Evolutionary conservation across 257 asterid genomes (phyloP).

Genomic region (Solanum pimpinellifolium): DNA sequence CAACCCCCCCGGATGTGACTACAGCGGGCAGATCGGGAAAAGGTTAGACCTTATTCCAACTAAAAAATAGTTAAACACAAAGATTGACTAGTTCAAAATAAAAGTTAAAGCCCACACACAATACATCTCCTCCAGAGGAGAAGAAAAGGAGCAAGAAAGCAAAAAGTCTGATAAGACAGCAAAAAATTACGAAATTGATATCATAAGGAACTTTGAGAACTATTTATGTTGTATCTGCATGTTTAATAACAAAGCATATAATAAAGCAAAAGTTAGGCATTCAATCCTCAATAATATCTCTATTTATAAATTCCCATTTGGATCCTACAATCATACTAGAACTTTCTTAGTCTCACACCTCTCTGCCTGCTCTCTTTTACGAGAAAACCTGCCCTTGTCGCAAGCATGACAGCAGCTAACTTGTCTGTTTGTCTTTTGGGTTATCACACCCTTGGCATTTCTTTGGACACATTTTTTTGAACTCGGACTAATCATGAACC

Average conservation of each 20-base stretch:
- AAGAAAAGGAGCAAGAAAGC: not conserved
- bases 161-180: not conserved
- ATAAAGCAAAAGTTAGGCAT: not conserved
- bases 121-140: not conserved
- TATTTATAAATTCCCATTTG: not conserved
- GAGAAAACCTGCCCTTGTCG: not conserved
- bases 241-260: not conserved
- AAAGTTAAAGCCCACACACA: not conserved
- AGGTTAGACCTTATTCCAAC: not conserved
- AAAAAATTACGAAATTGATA: not conserved
- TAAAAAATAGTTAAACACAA: not conserved
- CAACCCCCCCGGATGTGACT: conserved; percentile 84
- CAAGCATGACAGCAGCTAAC: not conserved
- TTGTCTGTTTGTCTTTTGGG: not conserved
- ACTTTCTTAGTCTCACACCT: not conserved
- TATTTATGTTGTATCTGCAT: not conserved
- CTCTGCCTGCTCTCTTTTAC: not conserved
- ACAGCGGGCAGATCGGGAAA: conserved; percentile 16
- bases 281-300: not conserved
- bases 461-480: not conserved
- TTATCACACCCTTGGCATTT: not conserved
- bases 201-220: not conserved
- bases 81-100: not conserved
- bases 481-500: not conserved
- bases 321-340: not conserved